A percentile compares a stretch with the other conserved stretches of the same genome.
Conservation (phyloP, 805 yeast species). For the Lipomyces sp. region DNA sequence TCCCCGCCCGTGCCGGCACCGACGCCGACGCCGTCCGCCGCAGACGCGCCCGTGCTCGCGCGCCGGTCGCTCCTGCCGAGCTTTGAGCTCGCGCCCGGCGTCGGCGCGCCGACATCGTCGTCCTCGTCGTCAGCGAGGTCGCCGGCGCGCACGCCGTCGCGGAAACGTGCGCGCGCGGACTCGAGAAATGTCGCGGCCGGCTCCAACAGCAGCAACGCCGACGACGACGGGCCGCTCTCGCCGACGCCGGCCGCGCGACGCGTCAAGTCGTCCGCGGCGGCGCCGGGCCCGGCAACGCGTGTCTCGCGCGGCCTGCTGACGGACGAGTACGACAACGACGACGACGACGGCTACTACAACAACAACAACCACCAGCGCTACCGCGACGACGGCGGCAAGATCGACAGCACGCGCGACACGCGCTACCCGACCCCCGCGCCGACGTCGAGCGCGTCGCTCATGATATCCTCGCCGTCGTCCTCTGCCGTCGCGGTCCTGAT, state of each 20-base stretch:
- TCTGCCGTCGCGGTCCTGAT: slow-evolving; percentile 1
- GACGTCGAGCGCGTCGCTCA: slow-evolving; percentile 27
- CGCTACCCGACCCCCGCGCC: slow-evolving; percentile 37
- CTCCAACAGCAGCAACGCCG: background rate
- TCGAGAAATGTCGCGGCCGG: slow-evolving; percentile 5
- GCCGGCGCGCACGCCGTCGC: slow-evolving; percentile 9
- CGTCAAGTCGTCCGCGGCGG: background rate
- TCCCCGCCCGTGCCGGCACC: slow-evolving; percentile 41
- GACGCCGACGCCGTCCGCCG: background rate
- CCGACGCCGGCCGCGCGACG: background rate
- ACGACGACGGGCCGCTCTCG: slow-evolving; percentile 2
- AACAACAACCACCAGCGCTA: too few relatives aligned
- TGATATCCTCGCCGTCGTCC: slow-evolving; percentile 17
- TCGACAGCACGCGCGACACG: background rate
- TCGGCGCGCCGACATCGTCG: background rate
- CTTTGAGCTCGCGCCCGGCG: slow-evolving; percentile 16
- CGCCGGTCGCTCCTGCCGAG: slow-evolving; percentile 25
- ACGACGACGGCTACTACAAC: too few relatives aligned
- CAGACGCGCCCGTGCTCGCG: background rate
- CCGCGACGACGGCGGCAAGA: background rate
- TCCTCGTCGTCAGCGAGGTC: background rate
- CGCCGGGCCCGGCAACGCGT: background rate
- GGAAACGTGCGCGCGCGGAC: slow-evolving; percentile 17
- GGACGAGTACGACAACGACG: too few relatives aligned
- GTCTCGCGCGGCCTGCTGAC: too few relatives aligned